Evolutionary conservation across 257 asterid genomes (phyloP).

Genomic region (Jacaranda mimosifolia): DNA sequence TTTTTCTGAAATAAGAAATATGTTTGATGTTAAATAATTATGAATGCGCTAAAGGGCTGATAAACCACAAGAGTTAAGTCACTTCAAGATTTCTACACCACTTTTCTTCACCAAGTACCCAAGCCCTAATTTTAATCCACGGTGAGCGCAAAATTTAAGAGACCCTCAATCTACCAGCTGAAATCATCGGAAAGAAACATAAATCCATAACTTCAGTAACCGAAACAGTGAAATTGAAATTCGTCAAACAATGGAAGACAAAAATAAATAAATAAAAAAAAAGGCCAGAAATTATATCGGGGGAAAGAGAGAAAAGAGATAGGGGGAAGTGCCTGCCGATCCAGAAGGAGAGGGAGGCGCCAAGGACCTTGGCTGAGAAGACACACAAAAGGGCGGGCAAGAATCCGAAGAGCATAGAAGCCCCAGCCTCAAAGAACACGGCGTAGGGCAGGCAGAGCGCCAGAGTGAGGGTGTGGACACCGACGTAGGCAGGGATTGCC

Average conservation of each 20-base stretch:
- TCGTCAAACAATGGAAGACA: neutral
- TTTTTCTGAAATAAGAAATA: neutral
- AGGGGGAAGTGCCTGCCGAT: slow-evolving; percentile 69
- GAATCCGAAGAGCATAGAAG: slow-evolving; percentile 90
- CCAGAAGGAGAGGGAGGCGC: slow-evolving; percentile 95
- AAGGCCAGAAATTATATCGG: neutral
- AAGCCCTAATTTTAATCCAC: neutral
- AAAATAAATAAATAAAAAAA: neutral
- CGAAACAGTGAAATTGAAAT: neutral
- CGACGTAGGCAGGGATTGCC: slow-evolving; percentile 94
- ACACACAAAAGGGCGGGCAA: slow-evolving; percentile 87
- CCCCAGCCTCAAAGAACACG: slow-evolving; percentile 96
- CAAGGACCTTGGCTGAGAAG: slow-evolving; percentile 89
- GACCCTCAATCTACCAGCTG: slow-evolving; percentile 17
- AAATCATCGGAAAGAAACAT: neutral
- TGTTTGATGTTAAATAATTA: neutral
- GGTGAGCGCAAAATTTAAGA: neutral
- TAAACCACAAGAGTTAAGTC: neutral
- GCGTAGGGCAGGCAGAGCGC: slow-evolving; percentile 95
- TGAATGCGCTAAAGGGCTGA: neutral
- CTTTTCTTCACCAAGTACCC: neutral
- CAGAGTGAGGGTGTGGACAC: slow-evolving; percentile 76
- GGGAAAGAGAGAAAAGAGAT: slow-evolving; percentile 16
- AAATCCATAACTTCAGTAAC: neutral
- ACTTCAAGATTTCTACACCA: neutral